phyloP scores from a whole-genome alignment of 306 rosid genomes.

The Pterocarpus santalinus region DNA sequence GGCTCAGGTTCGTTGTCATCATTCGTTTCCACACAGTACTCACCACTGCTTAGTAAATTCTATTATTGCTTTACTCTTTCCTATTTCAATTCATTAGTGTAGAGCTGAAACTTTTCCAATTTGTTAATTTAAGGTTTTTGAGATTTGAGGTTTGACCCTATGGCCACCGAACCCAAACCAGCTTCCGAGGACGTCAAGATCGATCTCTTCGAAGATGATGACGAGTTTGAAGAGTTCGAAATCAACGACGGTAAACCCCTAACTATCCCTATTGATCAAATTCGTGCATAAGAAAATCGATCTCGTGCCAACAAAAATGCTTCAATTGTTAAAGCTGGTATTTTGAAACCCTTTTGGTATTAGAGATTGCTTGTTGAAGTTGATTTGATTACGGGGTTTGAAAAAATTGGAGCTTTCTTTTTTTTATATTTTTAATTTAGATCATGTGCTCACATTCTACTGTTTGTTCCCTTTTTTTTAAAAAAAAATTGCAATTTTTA shows the following conservation, averaged over 20 bases:
- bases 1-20: background rate
- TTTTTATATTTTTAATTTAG: background rate
- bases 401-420: background rate
- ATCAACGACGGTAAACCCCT: slow-evolving; percentile 56
- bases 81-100: background rate
- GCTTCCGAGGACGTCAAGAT: slow-evolving; percentile 77
- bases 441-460: slow-evolving; percentile 21
- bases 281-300: too few species aligned
- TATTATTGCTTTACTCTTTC: background rate
- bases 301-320: too few species aligned
- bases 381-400: slow-evolving; percentile 1
- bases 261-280: too few species aligned
- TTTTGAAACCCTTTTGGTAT: background rate
- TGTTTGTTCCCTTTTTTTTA: slow-evolving; percentile 15
- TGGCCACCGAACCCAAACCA: slow-evolving; percentile 78
- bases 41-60: background rate
- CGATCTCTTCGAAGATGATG: slow-evolving; percentile 90
- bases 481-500: too few species aligned
- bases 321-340: too few species aligned
- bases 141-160: slow-evolving; percentile 42
- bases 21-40: background rate
- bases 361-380: background rate
- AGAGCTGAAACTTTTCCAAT: background rate
- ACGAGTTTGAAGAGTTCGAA: slow-evolving; percentile 89
- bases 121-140: background rate